Conservation (phyloP, 768 basidiomycete genomes). For the Gelatoporia subvermispora region DNA sequence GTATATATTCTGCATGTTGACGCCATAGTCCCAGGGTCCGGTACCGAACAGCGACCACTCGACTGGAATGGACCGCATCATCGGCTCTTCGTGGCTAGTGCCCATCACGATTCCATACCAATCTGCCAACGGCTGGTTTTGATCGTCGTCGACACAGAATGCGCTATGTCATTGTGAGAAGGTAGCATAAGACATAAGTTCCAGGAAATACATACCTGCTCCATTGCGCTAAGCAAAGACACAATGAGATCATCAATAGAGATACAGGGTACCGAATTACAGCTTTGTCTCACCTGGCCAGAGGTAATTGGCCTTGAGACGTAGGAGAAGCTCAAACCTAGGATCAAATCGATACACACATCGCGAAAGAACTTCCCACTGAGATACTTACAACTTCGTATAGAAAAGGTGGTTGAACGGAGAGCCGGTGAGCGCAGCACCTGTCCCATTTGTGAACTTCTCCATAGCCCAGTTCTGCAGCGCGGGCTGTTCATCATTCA, state of each 20-base stretch:
- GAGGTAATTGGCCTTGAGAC: slow-evolving; percentile 64
- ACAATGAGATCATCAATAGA: neutral
- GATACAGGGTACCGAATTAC: too few species aligned
- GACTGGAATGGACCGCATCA: slow-evolving; percentile 65
- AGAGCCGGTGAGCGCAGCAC: slow-evolving; percentile 40
- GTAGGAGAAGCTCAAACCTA: slow-evolving; percentile 63
- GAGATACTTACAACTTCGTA: slow-evolving; percentile 41
- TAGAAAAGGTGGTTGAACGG: slow-evolving; percentile 65
- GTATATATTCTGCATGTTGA: slow-evolving; percentile 50
- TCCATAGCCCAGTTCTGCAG: slow-evolving; percentile 68
- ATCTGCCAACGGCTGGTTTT: slow-evolving; percentile 60
- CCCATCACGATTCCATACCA: slow-evolving; percentile 69
- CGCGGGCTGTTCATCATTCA: slow-evolving; percentile 75
- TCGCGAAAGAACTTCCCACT: neutral
- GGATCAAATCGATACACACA: slow-evolving; percentile 8
- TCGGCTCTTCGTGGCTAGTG: slow-evolving; percentile 72
- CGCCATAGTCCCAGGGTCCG: slow-evolving; percentile 60
- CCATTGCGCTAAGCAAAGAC: slow-evolving; percentile 22
- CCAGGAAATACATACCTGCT: slow-evolving; percentile 30
- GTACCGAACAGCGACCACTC: slow-evolving; percentile 55
- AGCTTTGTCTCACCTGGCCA: slow-evolving; percentile 58
- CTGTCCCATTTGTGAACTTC: slow-evolving; percentile 63
- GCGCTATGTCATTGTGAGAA: slow-evolving; percentile 21
- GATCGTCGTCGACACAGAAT: slow-evolving; percentile 54
- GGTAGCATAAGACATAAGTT: neutral